Conservation (phyloP, 2,329 filamentous ascomycete species). For the Beauveria sp. region DNA sequence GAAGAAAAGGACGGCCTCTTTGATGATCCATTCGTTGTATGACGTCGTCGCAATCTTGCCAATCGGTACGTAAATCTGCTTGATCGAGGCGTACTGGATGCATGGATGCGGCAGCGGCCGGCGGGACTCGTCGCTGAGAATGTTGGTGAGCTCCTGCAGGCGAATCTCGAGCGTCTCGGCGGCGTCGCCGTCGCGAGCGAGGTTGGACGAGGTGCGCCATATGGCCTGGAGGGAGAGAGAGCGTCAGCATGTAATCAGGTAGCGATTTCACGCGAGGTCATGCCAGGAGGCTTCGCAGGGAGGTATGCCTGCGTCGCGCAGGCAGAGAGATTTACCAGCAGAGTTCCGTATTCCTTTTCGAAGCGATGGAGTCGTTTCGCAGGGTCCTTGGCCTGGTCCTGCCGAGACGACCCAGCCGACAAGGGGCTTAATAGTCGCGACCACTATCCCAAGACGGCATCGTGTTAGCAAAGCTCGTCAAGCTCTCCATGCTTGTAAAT, state of each 20-base stretch:
- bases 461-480: constrained; percentile 1
- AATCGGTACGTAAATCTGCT: constrained; percentile 83
- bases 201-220: constrained; percentile 56
- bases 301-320: too few relatives aligned
- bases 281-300: too few relatives aligned
- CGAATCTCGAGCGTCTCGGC: constrained; percentile 55
- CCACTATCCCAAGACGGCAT: constrained; percentile 39
- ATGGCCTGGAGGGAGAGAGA: constrained; percentile 30
- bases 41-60: constrained; percentile 82
- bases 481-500: neutral
- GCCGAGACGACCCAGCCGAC: constrained; percentile 46
- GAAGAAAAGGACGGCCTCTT: constrained; percentile 78
- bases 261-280: neutral
- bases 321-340: constrained; percentile 38
- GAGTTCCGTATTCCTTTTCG: constrained; percentile 57
- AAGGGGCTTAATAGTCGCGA: constrained; percentile 59
- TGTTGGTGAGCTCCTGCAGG: constrained; percentile 57
- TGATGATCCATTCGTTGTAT: constrained; percentile 78
- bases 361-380: constrained; percentile 57
- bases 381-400: constrained; percentile 55
- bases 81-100: constrained; percentile 75
- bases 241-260: neutral
- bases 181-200: constrained; percentile 52
- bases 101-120: constrained; percentile 86
- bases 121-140: constrained; percentile 83